phyloP scores from a whole-genome alignment of 2,329 filamentous ascomycete species.

The Stachybotrys chartarum region DNA sequence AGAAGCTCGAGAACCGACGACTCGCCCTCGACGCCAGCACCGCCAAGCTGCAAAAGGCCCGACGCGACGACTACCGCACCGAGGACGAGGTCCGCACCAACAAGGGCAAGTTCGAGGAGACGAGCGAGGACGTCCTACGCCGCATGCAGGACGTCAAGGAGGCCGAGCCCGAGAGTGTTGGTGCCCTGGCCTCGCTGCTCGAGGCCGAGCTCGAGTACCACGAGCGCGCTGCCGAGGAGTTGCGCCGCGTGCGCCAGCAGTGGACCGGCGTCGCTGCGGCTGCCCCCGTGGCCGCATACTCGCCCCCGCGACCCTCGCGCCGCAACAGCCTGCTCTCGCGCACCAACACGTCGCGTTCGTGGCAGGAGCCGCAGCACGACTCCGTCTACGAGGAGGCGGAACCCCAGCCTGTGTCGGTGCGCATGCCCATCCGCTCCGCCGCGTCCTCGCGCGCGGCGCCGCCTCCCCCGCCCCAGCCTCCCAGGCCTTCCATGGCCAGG shows the following conservation, averaged over 20 bases:
- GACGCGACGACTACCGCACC: constrained; percentile 86
- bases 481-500: constrained; percentile 27
- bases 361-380: constrained; percentile 28
- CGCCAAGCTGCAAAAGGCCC: constrained; percentile 85
- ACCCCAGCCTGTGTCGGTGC: constrained; percentile 21
- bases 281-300: constrained; percentile 12
- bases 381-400: constrained; percentile 26
- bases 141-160: constrained; percentile 97
- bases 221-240: constrained; percentile 80
- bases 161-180: constrained; percentile 74
- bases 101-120: constrained; percentile 95
- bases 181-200: constrained; percentile 72
- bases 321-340: constrained; percentile 29
- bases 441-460: constrained; percentile 23
- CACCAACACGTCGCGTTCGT: constrained; percentile 42
- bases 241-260: constrained; percentile 47
- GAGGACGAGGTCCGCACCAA: constrained; percentile 88
- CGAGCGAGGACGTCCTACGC: constrained; percentile 82
- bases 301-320: constrained; percentile 7
- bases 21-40: constrained; percentile 87
- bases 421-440: constrained; percentile 36
- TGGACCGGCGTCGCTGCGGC: constrained; percentile 27
- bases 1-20: constrained; percentile 86
- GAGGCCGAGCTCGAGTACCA: constrained; percentile 88
- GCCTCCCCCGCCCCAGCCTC: constrained; percentile 25